These are phyloP conservation scores for Phytophthora idaei DNA, from an alignment of 352 stramenopile species.

Conservation along the genomic window DNA sequence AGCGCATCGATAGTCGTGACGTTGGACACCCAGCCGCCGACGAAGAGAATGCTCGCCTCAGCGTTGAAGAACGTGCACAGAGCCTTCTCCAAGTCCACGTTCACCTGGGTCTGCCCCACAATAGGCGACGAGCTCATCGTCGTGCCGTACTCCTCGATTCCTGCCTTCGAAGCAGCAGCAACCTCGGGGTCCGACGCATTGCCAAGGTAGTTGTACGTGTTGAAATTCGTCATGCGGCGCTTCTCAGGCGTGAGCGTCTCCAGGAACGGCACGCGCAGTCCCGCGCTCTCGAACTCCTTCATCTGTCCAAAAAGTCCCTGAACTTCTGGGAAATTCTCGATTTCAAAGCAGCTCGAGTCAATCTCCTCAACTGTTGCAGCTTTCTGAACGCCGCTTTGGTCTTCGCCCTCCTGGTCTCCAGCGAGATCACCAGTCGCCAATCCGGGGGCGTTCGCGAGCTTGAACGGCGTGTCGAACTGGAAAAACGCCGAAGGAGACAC, in stretches of 20 bases:
- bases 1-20: constrained; percentile 79
- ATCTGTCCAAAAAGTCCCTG: constrained; percentile 68
- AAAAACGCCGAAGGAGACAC: constrained; percentile 75
- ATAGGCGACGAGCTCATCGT: constrained; percentile 86
- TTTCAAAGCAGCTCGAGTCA: constrained; percentile 68
- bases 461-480: constrained; percentile 68
- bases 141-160: constrained; percentile 73
- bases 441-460: constrained; percentile 61
- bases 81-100: constrained; percentile 68
- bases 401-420: constrained; percentile 40
- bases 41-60: constrained; percentile 65
- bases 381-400: constrained; percentile 28
- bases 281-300: constrained; percentile 75
- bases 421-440: constrained; percentile 63
- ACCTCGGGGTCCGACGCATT: constrained; percentile 68
- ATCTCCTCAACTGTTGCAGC: constrained; percentile 64
- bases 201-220: constrained; percentile 88
- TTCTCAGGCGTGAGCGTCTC: constrained; percentile 75
- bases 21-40: constrained; percentile 80
- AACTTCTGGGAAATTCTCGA: constrained; percentile 72
- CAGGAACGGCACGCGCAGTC: constrained; percentile 70
- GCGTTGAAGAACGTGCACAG: constrained; percentile 69
- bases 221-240: constrained; percentile 83
- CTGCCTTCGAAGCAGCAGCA: constrained; percentile 55
- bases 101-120: constrained; percentile 75